Evolutionary conservation across 495 filamentous ascomycete genomes (phyloP).

Genomic region (Neurospora sp.): DNA sequence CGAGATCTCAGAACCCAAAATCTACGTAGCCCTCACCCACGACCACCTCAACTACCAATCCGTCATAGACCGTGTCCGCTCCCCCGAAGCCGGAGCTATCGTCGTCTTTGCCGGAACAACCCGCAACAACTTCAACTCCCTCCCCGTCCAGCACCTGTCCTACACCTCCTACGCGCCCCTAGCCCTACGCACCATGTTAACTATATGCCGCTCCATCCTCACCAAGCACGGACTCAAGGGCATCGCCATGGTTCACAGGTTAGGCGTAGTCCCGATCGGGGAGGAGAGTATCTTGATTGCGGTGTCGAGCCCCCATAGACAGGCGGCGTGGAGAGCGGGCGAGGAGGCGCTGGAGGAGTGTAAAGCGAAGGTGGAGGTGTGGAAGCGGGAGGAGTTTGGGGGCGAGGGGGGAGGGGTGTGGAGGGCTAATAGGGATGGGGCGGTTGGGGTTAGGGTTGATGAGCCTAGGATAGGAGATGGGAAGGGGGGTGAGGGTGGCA

Average conservation of each 20-base stretch:
- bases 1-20: slow-evolving; percentile 17
- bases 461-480: not conserved
- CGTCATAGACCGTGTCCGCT: slow-evolving; percentile 58
- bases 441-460: slow-evolving; percentile 35
- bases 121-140: slow-evolving; percentile 66
- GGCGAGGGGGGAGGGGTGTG: slow-evolving; percentile 69
- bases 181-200: slow-evolving; percentile 63
- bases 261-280: slow-evolving; percentile 74
- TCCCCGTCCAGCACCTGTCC: slow-evolving; percentile 63
- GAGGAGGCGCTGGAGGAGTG: slow-evolving; percentile 84
- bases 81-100: slow-evolving; percentile 76
- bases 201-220: slow-evolving; percentile 52
- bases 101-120: slow-evolving; percentile 49
- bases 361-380: slow-evolving; percentile 82
- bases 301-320: slow-evolving; percentile 76
- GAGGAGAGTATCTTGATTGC: slow-evolving; percentile 92
- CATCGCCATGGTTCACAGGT: slow-evolving; percentile 75
- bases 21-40: slow-evolving; percentile 56
- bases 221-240: slow-evolving; percentile 51
- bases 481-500: not conserved
- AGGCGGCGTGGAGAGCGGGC: slow-evolving; percentile 77
- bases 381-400: slow-evolving; percentile 89
- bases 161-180: slow-evolving; percentile 76
- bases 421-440: slow-evolving; percentile 83
- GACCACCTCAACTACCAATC: slow-evolving; percentile 46